Conservation (phyloP, 2,329 filamentous ascomycete genomes). For the Fusarium equiseti region DNA sequence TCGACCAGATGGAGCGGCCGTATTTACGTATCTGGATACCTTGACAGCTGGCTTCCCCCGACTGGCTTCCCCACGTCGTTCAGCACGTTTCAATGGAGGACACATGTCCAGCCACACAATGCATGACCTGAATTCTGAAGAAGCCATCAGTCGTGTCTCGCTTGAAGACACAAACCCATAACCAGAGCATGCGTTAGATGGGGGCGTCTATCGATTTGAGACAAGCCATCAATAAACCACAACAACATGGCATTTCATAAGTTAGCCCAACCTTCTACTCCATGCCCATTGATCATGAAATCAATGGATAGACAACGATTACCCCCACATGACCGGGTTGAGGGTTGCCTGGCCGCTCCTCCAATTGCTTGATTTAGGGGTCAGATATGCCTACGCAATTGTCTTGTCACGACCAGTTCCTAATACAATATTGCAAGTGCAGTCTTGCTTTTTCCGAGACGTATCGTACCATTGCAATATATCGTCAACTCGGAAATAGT, state of each 20-base stretch:
- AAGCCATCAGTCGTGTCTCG: slow-evolving; percentile 44
- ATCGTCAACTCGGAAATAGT: slow-evolving; percentile 15
- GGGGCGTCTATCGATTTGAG: slow-evolving; percentile 33
- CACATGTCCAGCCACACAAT: slow-evolving; percentile 55
- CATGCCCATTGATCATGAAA: slow-evolving; percentile 9
- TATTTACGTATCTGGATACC: slow-evolving; percentile 42
- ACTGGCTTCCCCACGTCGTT: slow-evolving; percentile 48
- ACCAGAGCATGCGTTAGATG: slow-evolving; percentile 23
- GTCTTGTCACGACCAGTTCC: slow-evolving; percentile 14
- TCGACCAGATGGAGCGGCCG: slow-evolving; percentile 29
- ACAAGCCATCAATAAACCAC: slow-evolving; percentile 24
- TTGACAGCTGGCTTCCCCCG: slow-evolving; percentile 51
- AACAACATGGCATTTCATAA: slow-evolving; percentile 20
- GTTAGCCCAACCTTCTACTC: slow-evolving; percentile 28
- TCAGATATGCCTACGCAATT: slow-evolving; percentile 35
- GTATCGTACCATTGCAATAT: slow-evolving; percentile 40
- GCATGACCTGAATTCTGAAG: slow-evolving; percentile 33
- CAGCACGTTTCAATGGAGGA: slow-evolving; percentile 54
- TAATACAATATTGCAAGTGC: slow-evolving; percentile 6
- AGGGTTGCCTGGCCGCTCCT: slow-evolving; percentile 6
- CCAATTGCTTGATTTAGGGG: slow-evolving; percentile 20
- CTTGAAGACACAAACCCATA: slow-evolving; percentile 13
- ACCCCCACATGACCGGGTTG: slow-evolving; percentile 26
- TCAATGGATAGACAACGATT: slow-evolving; percentile 23
- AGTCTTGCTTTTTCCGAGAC: slow-evolving; percentile 40